Conservation (phyloP, 805 yeast species). For the Kodamaea neixiangensis region DNA sequence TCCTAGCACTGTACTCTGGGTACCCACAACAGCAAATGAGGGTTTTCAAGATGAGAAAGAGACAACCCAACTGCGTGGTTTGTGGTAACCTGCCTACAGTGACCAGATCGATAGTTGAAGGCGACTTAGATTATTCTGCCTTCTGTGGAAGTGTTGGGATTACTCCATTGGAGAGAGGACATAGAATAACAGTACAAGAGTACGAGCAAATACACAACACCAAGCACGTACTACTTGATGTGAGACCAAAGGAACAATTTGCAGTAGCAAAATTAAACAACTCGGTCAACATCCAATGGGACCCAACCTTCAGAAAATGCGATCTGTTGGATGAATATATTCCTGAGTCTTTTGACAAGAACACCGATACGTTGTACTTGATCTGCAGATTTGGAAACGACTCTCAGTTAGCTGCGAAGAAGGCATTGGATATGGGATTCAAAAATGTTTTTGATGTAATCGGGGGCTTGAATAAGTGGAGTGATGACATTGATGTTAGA, state of each 20-base stretch:
- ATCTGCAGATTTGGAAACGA: constrained; percentile 91
- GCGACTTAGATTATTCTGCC: constrained; percentile 58
- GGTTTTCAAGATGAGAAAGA: constrained; percentile 76
- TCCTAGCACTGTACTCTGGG: constrained; percentile 66
- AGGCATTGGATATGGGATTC: constrained; percentile 50
- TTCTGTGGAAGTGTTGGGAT: constrained; percentile 72
- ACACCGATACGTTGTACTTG: constrained; percentile 46
- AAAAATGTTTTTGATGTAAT: constrained; percentile 59
- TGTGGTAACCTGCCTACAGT: constrained; percentile 62
- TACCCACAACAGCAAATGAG: constrained; percentile 67
- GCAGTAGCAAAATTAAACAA: constrained; percentile 60
- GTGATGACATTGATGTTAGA: constrained; percentile 54
- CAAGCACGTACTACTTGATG: constrained; percentile 60
- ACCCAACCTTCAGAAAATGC: constrained; percentile 38
- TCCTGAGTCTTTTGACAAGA: constrained; percentile 19
- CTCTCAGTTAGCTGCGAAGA: constrained; percentile 72
- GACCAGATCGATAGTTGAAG: constrained; percentile 48
- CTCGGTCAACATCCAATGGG: constrained; percentile 66
- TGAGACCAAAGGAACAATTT: constrained; percentile 78
- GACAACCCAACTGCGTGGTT: constrained; percentile 58
- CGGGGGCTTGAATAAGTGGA: constrained; percentile 81
- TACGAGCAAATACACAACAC: constrained; percentile 26
- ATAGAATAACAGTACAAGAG: constrained; percentile 49
- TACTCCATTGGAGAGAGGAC: constrained; percentile 44
- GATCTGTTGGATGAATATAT: constrained; percentile 23